Percentiles rank a stretch among this genome's conserved stretches.
Conservation (phyloP, 2,329 filamentous ascomycete species). For the Juglanconis juglandina region DNA sequence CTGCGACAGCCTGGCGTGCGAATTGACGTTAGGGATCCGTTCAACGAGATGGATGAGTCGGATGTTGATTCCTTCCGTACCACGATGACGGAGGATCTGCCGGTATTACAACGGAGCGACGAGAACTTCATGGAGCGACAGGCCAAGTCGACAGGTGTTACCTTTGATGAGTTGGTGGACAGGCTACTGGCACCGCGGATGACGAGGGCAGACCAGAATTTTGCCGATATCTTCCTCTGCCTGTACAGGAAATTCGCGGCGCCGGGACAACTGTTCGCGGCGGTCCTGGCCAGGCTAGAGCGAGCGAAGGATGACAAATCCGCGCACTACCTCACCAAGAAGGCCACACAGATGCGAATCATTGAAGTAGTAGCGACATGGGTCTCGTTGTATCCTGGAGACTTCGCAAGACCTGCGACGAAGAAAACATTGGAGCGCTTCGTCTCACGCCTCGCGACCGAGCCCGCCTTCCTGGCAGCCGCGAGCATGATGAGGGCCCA, state of each 20-base stretch:
- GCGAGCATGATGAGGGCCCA: slow-evolving; percentile 81
- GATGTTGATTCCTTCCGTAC: slow-evolving; percentile 63
- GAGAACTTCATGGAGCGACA: slow-evolving; percentile 56
- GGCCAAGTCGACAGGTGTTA: slow-evolving; percentile 49
- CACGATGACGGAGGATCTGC: slow-evolving; percentile 57
- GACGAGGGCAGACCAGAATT: slow-evolving; percentile 85
- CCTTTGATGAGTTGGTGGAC: slow-evolving; percentile 75
- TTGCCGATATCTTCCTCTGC: slow-evolving; percentile 83
- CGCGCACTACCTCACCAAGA: slow-evolving; percentile 70
- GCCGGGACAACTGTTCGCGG: slow-evolving; percentile 71
- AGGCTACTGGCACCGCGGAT: slow-evolving; percentile 78
- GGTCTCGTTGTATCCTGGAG: slow-evolving; percentile 85
- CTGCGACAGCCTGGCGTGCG: slow-evolving; percentile 51
- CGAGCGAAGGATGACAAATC: slow-evolving; percentile 62
- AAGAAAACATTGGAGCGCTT: slow-evolving; percentile 71
- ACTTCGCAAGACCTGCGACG: slow-evolving; percentile 79
- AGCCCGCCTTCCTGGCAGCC: slow-evolving; percentile 78
- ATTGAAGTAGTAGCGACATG: slow-evolving; percentile 83
- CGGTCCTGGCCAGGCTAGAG: slow-evolving; percentile 75
- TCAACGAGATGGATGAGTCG: slow-evolving; percentile 68
- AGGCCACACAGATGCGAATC: slow-evolving; percentile 76
- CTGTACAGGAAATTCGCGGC: slow-evolving; percentile 91
- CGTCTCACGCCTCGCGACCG: slow-evolving; percentile 67
- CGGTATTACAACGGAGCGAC: slow-evolving; percentile 64
- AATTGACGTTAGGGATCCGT: slow-evolving; percentile 51